Base-by-base conservation (phyloP, 1,284 basidiomycete genomes). In the Pholiota adiposa region DNA sequence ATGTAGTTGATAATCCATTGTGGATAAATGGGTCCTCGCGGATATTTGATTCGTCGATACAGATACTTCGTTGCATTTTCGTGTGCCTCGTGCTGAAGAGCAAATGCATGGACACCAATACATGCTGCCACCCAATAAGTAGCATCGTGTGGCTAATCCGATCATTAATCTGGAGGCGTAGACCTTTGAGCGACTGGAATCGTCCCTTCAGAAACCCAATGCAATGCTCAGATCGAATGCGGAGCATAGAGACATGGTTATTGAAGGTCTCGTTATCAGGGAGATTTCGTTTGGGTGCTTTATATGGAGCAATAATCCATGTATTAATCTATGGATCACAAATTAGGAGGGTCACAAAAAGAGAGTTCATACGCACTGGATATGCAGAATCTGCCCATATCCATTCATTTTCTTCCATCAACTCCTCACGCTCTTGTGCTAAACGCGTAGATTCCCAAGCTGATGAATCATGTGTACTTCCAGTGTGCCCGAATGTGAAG, bases 341-440 rank as follows among this genome's bases (percentile, higher is more conserved):
- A 36, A 29, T 29, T 19, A 38, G 36, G 11, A 44, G 18, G n/a
- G 27, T 14, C 5, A 46, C 2, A n/a, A n/a, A 43, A 46, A 6
- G 41, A 48, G 11, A 14, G 8, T 23, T 51, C 4, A 6, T 9
- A 41, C 57, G 23, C 16, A 63, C 60, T 9, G 72, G 71, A 67
- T 79, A 78, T n/a, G 75, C 71, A 8, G 72, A 75, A 44, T 77
- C 73, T 5, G 59, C 76, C 70, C 73, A 77, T 0, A 77, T 66
- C 53, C 64, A 78, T 55, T 77, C 72, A 21, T 59, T 62, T 2
- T 62, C 59, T 4, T 65, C 54, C 2, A 77, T 53, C 1, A 75
- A 34, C 1, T 31, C 12, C 0, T 65, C 53, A 58, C 71, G 72
- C 11, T 75, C 60, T 14, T 63, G 14, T 11, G 56, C 56, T 0